Percentiles rank a stretch among this genome's conserved stretches.
Evolutionary conservation across 805 yeast species (phyloP).

Genomic region (Zygosaccharomyces lentus): DNA sequence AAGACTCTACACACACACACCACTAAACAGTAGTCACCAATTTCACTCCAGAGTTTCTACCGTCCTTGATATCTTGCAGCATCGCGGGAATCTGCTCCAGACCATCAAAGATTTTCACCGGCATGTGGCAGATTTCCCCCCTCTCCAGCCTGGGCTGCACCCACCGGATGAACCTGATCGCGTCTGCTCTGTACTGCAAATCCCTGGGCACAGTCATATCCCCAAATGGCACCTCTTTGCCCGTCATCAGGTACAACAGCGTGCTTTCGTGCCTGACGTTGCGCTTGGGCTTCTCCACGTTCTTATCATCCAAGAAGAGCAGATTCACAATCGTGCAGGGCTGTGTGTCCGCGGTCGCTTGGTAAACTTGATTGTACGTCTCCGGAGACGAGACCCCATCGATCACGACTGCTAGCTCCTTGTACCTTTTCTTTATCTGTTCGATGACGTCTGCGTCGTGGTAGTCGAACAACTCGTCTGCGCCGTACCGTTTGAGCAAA

Average conservation of each 20-base stretch:
- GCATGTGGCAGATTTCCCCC: constrained; percentile 36
- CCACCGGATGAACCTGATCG: constrained; percentile 29
- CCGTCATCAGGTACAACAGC: constrained; percentile 40
- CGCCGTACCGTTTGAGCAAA: constrained; percentile 45
- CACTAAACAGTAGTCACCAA: background rate
- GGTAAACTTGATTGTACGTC: constrained; percentile 36
- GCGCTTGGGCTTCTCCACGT: constrained; percentile 32
- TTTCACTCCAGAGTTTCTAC: constrained; percentile 29
- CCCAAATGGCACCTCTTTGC: constrained; percentile 37
- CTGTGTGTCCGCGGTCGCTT: constrained; percentile 33
- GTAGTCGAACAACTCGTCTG: constrained; percentile 49
- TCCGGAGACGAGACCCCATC: constrained; percentile 35
- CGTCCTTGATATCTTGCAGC: constrained; percentile 28
- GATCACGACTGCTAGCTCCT: constrained; percentile 31
- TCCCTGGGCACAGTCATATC: constrained; percentile 23
- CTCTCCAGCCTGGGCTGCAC: constrained; percentile 22
- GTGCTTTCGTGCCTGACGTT: constrained; percentile 37
- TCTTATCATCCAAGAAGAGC: constrained; percentile 21
- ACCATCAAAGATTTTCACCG: constrained; percentile 34
- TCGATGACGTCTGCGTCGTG: constrained; percentile 44
- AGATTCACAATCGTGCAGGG: constrained; percentile 38
- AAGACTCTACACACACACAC: too few species aligned
- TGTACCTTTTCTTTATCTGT: constrained; percentile 37
- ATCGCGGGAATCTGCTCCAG: constrained; percentile 29
- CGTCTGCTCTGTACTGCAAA: constrained; percentile 26